Evolutionary conservation across 306 rosid genomes (phyloP), one percentile per base, ranked within the genome.

Genomic region (Pterocarpus santalinus): DNA sequence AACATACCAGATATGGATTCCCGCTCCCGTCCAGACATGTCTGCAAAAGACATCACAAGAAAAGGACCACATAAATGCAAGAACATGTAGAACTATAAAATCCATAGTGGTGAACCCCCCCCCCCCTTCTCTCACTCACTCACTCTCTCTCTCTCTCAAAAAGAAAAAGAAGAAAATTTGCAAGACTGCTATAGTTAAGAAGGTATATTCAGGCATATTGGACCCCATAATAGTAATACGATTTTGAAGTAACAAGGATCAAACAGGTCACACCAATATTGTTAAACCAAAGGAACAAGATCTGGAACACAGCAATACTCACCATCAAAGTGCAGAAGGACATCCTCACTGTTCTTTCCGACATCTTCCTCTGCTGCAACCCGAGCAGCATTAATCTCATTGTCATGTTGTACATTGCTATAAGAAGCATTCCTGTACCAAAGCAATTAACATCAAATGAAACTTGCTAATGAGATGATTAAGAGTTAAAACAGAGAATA

Each of bases 311-410:
- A 49, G 56, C 34, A 22, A 22, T 12, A 83, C 92, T 91, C 67
- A 94, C 98, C 79, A 75, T 85, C 92, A 67, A 92, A 84, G 65
- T 63, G 91, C 78, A 68, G 86, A 71, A 90, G 85, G 55, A 88
- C 14, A 75, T 87, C 93, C 38, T 89, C 87, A 15, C 74, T 87
- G 76, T 86, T 87, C 82, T 87, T 80, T 34, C 89, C 88, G 58
- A 91, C 97, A 46, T 91, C 97, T 75, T 91, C 83, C 84, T 91
- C 97, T 1, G 90, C 90, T 28, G 87, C 83, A 49, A 69, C 72
- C 64, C 94, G 94, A 43, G 83, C 87, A 76, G 92, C 89, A 77
- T 72, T 79, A 73, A 94, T 83, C 86, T 94, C 98, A 4, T 17
- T 44, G 32, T 90, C 92, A 84, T 94, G 97, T 66, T 91, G 93